These are phyloP conservation scores for Xylaria sp. DNA, from an alignment of 2,329 filamentous ascomycete genomes.

Conservation along the genomic window DNA sequence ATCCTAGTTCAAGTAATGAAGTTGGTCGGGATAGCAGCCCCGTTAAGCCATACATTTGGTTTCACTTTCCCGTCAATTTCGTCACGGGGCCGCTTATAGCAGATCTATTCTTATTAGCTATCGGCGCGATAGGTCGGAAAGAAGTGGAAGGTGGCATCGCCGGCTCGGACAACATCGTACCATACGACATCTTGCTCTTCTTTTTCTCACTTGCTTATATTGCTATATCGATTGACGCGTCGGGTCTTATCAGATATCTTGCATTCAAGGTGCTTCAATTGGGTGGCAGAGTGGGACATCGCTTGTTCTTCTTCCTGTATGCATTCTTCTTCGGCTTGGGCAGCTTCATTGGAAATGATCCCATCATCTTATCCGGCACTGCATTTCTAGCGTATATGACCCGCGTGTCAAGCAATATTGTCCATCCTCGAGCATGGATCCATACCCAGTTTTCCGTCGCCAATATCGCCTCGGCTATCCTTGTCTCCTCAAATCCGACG, in stretches of 20 bases:
- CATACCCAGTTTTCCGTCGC: conserved; percentile 76
- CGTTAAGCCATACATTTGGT: conserved; percentile 56
- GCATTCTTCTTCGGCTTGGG: conserved; percentile 75
- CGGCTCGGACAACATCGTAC: conserved; percentile 72
- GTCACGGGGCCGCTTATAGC: conserved; percentile 76
- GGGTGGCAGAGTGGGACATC: conserved; percentile 73
- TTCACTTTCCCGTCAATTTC: conserved; percentile 74
- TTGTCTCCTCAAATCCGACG: conserved; percentile 82
- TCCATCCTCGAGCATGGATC: conserved; percentile 77
- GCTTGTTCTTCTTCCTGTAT: conserved; percentile 78
- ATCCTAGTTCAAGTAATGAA: neutral
- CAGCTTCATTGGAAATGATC: conserved; percentile 78
- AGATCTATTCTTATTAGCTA: conserved; percentile 76
- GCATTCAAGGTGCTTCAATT: conserved; percentile 76
- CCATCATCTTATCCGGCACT: conserved; percentile 78
- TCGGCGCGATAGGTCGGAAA: conserved; percentile 70
- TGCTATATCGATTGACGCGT: conserved; percentile 80
- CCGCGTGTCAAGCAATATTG: conserved; percentile 76
- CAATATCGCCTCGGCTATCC: conserved; percentile 78
- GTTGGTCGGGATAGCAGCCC: conserved; percentile 42
- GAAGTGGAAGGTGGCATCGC: conserved; percentile 77
- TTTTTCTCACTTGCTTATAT: conserved; percentile 80
- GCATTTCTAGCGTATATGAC: conserved; percentile 83
- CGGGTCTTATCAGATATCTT: conserved; percentile 75
- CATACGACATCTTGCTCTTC: conserved; percentile 79